Base-by-base conservation (phyloP, 768 basidiomycete species). In the Naganishia friedmannii region DNA sequence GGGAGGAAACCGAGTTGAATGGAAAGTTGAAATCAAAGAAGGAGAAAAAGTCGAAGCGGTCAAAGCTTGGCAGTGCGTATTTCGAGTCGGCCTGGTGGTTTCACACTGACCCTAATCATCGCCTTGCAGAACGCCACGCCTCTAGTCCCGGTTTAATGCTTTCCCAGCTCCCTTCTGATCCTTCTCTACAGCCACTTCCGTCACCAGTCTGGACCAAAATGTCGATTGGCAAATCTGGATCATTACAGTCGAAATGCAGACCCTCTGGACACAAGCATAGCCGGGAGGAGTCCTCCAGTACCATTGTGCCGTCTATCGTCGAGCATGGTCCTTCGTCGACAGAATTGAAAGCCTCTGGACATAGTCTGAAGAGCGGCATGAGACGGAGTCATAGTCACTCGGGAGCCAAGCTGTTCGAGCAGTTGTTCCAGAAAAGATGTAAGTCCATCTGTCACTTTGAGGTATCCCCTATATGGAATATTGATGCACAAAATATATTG, bases 401-500 rank as follows among this genome's bases (percentile, higher is more conserved):
- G 8, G 58, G 60, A 13, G 69, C 69, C 32, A 65, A 65, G 53
- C 29, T 70, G 60, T 70, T 70, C 32, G 63, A 65, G 23, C 53
- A 39, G 23, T 21, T 70, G 17, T 70, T 70, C 53, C 69, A 70
- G 34, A 56, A 60, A 53, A 45, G 68, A 39, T 58, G 68, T 69
- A 34, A 69, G 68, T 69, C 48, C 6, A 29, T 7, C 31, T 3
- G 23, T 32, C n/a, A 19, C 34, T 37, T 37, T 37, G 60, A 15
- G 26, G n/a, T 37, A 53, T 28, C 12, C 32, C 17, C 19, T 31
- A 13, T 45, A 39, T 21, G 28, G 26, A 32, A 39, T 29, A 32
- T 19, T 53, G 21, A 55, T 26, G 15, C 29, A 53, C 10, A 42
- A n/a, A 3, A 6, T 39, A n/a, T n/a, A n/a, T n/a, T n/a, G 4